These are phyloP conservation scores for Boletus chippewaensis DNA, from an alignment of 1,284 basidiomycete genomes.

Conservation along the genomic window DNA sequence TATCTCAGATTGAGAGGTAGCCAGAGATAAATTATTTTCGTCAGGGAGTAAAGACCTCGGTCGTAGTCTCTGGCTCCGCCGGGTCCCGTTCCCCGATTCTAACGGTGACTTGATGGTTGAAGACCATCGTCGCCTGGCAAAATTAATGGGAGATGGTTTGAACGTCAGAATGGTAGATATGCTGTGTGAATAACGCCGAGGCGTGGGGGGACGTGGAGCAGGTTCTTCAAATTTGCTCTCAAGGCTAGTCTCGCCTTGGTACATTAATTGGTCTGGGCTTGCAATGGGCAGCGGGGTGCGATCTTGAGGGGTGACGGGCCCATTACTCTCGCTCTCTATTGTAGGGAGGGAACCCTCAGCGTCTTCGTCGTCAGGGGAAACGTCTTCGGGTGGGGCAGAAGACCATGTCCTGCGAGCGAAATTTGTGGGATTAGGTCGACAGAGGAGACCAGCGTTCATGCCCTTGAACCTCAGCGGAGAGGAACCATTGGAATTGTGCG, in stretches of 20 bases:
- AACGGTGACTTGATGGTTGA: slow-evolving; percentile 31
- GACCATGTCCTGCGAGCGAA: slow-evolving; percentile 37
- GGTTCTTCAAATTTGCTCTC: slow-evolving; percentile 23
- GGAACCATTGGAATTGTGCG: slow-evolving; percentile 27
- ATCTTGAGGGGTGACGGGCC: slow-evolving; percentile 47
- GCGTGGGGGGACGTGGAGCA: slow-evolving; percentile 20
- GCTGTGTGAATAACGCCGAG: slow-evolving; percentile 18
- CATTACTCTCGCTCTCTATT: slow-evolving; percentile 40
- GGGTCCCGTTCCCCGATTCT: slow-evolving; percentile 26
- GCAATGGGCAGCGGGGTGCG: slow-evolving; percentile 32
- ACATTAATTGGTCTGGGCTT: slow-evolving; percentile 28
- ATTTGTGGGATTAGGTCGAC: slow-evolving; percentile 31
- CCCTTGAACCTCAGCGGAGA: slow-evolving; percentile 29
- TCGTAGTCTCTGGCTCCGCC: slow-evolving; percentile 33
- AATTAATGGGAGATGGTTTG: slow-evolving; percentile 49
- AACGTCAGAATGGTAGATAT: slow-evolving; percentile 34
- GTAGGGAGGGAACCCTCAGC: slow-evolving; percentile 39
- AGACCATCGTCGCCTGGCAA: slow-evolving; percentile 49
- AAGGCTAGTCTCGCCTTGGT: slow-evolving; percentile 14
- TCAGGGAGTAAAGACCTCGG: slow-evolving; percentile 28
- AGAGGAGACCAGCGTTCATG: slow-evolving; percentile 31
- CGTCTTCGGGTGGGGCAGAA: slow-evolving; percentile 26
- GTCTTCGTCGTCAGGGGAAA: slow-evolving; percentile 30
- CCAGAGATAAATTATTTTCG: slow-evolving; percentile 31
- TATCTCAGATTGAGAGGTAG: slow-evolving; percentile 28